These are phyloP conservation scores for Torulaspora pretoriensis DNA, from an alignment of 1,139 yeast species.

Conservation along the genomic window DNA sequence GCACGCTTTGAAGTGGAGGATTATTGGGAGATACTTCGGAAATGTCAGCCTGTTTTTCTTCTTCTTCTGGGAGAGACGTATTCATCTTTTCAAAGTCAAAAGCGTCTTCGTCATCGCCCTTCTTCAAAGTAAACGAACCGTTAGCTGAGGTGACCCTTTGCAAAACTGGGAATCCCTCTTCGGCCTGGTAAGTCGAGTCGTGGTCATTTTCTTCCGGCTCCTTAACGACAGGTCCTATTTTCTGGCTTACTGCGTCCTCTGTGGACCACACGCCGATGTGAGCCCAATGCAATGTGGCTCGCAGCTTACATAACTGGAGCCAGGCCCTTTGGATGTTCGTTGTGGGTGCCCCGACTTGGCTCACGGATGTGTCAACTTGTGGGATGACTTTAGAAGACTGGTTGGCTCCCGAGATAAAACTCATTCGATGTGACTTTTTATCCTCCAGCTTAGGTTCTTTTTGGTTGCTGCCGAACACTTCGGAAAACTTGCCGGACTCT, in stretches of 20 bases:
- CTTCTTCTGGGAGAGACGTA: not conserved
- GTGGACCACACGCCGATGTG: constrained; percentile 57
- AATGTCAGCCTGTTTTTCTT: not conserved
- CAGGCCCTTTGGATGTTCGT: constrained; percentile 46
- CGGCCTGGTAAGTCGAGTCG: constrained; percentile 3
- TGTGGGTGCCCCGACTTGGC: constrained; percentile 27
- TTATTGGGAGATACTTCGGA: too few relatives aligned
- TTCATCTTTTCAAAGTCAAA: constrained; percentile 20
- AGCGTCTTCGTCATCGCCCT: constrained; percentile 10
- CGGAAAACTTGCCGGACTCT: constrained; percentile 17
- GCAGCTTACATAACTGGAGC: constrained; percentile 53
- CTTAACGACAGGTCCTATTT: constrained; percentile 33
- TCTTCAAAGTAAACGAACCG: constrained; percentile 5
- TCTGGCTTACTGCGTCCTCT: constrained; percentile 35
- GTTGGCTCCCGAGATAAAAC: constrained; percentile 26
- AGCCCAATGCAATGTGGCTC: constrained; percentile 76
- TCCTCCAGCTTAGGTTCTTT: constrained; percentile 14
- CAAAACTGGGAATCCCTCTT: not conserved
- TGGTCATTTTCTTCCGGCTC: constrained; percentile 20
- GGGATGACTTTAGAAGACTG: constrained; percentile 14
- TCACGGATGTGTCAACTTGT: constrained; percentile 20
- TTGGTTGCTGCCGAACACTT: constrained; percentile 8
- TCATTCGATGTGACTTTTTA: constrained; percentile 24
- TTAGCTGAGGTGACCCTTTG: constrained; percentile 4
- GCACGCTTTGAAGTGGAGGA: too few relatives aligned